These are phyloP conservation scores for Crithidia expoeki DNA, from an alignment of 208 protist genomes.

Conservation along the genomic window DNA sequence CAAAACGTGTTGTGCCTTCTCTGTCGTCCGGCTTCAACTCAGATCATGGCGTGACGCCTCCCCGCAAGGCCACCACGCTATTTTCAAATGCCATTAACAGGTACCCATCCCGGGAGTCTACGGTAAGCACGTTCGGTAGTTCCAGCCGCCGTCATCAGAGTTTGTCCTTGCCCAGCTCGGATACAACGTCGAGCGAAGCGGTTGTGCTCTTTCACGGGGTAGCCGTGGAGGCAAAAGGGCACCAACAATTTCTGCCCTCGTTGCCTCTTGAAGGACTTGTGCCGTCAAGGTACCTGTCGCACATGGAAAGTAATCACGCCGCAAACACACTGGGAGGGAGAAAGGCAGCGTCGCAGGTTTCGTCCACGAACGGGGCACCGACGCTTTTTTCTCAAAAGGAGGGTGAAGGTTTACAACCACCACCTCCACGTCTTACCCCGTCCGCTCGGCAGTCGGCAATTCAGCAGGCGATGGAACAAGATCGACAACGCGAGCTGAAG, in stretches of 20 bases:
- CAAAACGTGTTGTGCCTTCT: neutral
- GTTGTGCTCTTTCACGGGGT: constrained; percentile 9
- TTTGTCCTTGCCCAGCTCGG: neutral
- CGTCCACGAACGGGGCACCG: too few species aligned
- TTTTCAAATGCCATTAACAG: neutral
- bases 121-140: neutral
- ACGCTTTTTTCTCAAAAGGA: neutral
- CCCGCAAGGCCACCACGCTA: neutral
- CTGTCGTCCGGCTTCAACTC: neutral
- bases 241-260: constrained; percentile 19
- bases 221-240: constrained; percentile 10
- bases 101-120: neutral
- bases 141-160: neutral
- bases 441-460: constrained; percentile 17
- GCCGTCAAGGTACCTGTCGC: neutral
- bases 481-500: constrained; percentile 26
- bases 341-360: neutral
- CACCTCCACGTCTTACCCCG: neutral
- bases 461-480: constrained; percentile 32
- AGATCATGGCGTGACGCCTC: neutral
- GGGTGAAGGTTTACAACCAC: neutral
- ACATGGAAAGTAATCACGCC: too few species aligned
- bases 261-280: constrained; percentile 26
- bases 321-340: neutral
- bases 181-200: neutral